These are phyloP conservation scores for Pseudopediastrum boryanum DNA, from an alignment of 139 green algal genomes.

Conservation along the genomic window DNA sequence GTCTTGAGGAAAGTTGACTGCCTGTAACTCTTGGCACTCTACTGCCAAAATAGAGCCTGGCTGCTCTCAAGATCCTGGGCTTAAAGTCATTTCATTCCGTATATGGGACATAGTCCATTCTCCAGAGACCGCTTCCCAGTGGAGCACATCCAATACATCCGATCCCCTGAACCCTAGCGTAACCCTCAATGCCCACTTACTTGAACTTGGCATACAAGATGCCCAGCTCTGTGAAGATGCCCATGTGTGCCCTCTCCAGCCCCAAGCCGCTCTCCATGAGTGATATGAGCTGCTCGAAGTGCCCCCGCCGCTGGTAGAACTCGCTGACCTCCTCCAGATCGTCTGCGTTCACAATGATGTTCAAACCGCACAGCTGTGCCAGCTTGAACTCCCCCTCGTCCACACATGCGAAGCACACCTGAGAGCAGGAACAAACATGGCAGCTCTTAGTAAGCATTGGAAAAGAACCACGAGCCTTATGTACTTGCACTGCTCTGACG, in stretches of 20 bases:
- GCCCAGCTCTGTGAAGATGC: constrained; percentile 99
- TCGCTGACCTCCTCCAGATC: constrained; percentile 95
- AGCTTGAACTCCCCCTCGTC: constrained; percentile 95
- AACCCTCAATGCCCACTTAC: constrained; percentile 45
- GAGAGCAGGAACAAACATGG: background rate
- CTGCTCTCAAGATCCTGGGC: too few relatives aligned
- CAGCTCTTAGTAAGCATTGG: too few relatives aligned
- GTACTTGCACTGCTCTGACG: too few relatives aligned
- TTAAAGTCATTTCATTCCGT: too few relatives aligned
- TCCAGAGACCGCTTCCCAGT: too few relatives aligned
- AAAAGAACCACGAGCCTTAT: too few relatives aligned
- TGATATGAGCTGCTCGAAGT: constrained; percentile 93
- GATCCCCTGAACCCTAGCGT: too few relatives aligned
- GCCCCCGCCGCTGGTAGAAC: constrained; percentile 93
- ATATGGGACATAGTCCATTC: too few relatives aligned
- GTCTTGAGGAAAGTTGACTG: too few relatives aligned
- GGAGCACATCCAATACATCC: too few relatives aligned
- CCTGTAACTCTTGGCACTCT: too few relatives aligned
- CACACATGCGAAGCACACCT: constrained; percentile 96
- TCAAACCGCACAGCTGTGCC: constrained; percentile 96
- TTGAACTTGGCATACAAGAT: constrained; percentile 88
- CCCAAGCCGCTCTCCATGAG: constrained; percentile 97
- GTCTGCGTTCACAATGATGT: constrained; percentile 99
- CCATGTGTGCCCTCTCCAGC: constrained; percentile 98
- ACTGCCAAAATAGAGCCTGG: too few relatives aligned